phyloP scores from a whole-genome alignment of 371 early-diverging fungal species.

The Parasitella parasitica region DNA sequence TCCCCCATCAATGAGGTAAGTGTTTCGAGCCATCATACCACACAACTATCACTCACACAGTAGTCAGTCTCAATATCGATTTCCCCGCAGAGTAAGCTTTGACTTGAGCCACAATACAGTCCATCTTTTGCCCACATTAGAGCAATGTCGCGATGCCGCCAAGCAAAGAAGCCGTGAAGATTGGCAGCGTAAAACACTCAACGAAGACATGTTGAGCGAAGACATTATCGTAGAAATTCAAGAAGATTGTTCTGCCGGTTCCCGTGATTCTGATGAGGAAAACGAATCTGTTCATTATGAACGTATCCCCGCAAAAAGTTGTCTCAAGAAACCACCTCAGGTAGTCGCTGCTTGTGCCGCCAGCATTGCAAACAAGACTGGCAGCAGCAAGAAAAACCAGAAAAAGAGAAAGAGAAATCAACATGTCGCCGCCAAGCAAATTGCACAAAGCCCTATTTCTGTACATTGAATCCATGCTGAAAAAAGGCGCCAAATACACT shows the following conservation, averaged over 20 bases:
- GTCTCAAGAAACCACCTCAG: conserved; percentile 26
- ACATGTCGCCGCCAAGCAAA: not conserved
- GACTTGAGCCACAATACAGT: conserved; percentile 45
- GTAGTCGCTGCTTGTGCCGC: not conserved
- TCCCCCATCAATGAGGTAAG: not conserved
- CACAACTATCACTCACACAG: not conserved
- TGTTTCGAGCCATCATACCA: not conserved
- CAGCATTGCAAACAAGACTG: not conserved
- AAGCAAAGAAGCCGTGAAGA: conserved; percentile 34
- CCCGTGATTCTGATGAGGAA: conserved; percentile 10
- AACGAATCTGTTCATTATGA: not conserved
- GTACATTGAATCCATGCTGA: conserved; percentile 22
- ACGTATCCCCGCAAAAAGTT: conserved; percentile 12
- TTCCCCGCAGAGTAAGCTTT: conserved; percentile 44
- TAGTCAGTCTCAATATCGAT: not conserved
- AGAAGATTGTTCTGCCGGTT: conserved; percentile 15
- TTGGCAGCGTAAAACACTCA: conserved; percentile 29
- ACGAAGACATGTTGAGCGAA: conserved; percentile 41
- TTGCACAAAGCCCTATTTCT: conserved; percentile 5
- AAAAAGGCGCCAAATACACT: not conserved
- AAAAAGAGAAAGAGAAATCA: conserved; percentile 26
- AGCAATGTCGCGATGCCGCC: conserved; percentile 36
- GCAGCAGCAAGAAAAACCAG: conserved; percentile 12
- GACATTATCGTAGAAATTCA: conserved; percentile 45
- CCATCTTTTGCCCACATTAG: conserved; percentile 39